Evolutionary conservation across 1,284 basidiomycete species (phyloP).

Genomic region (Fistulina hepatica): DNA sequence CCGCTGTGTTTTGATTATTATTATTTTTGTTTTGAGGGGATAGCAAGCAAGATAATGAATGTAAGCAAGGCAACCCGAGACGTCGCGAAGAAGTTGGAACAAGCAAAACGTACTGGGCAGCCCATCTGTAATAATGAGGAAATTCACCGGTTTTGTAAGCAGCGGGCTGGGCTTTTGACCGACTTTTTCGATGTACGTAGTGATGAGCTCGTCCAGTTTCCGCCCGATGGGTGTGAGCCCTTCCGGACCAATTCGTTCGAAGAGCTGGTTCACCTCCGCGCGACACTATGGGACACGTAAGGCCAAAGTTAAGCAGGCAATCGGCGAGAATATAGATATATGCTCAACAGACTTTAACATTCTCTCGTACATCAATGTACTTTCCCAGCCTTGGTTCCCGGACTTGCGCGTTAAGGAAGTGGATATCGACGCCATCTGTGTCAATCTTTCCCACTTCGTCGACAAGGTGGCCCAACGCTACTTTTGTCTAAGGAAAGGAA

Average conservation of each 20-base stretch:
- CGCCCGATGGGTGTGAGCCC: conserved; percentile 14
- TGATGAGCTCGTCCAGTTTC: conserved; percentile 11
- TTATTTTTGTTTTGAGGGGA: no score
- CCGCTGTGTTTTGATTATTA: no score
- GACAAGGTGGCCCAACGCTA: no score
- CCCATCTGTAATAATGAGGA: conserved; percentile 18
- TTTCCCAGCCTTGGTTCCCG: conserved; percentile 2
- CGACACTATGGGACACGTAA: no score
- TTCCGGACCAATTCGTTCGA: background rate
- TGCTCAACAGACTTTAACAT: background rate
- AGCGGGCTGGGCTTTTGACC: conserved; percentile 2
- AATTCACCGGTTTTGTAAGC: conserved; percentile 15
- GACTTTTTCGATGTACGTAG: conserved; percentile 10
- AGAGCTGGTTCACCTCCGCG: background rate
- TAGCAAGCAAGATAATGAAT: no score
- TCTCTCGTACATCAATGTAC: background rate
- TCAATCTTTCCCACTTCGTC: conserved; percentile 8
- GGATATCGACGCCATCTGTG: conserved; percentile 13
- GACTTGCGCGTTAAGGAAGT: conserved; percentile 9
- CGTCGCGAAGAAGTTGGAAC: background rate
- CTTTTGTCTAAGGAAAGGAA: no score
- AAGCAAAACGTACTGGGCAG: conserved; percentile 11
- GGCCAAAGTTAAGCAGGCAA: no score
- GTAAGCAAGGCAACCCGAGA: background rate
- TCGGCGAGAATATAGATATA: background rate